Evolutionary conservation across 2,329 filamentous ascomycete genomes (phyloP), one percentile per base, ranked within the genome.

Genomic region (Fusarium armeniacum): DNA sequence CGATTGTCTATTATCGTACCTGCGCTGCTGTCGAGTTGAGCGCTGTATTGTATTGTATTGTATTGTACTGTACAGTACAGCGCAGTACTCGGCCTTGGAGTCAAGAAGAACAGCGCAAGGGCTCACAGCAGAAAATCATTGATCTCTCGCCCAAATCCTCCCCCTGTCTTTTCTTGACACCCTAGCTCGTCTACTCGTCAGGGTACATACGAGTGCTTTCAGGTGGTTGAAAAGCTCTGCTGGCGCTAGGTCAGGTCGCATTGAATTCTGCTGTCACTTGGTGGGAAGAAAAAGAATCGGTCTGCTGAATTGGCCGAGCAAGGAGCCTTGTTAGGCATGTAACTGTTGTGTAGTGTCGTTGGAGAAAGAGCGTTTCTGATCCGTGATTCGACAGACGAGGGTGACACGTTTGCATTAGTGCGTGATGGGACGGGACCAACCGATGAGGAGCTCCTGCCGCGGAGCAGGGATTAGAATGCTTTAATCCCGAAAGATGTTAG

Each of bases 331-430:
- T 41, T 52, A 52, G 35, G 24, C 24, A 52, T 52, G 49, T 52
- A 41, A 52, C 49, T 52, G 49, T 41, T 49, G 49, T 72, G 70
- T 69, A 70, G 67, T 68, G 66, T 73, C 58, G 66, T 69, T 64
- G 68, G 65, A 57, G 65, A 72, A 72, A 73, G 35, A 47, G 63
- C 51, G 33, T 59, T 62, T 70, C 62, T 62, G 59, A 65, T 33
- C 62, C 41, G 55, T 80, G 73, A 81, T 84, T 84, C 77, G 82
- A 73, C 66, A 20, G 50, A 51, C 57, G 58, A 61, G 64, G 66
- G 83, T 85, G 83, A 84, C 79, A 79, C 78, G 79, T 77, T 79
- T 83, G 82, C 82, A 84, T 78, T 77, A 77, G 76, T 78, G 76
- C 76, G 75, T 78, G 75, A 78, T 77, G 80, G 81, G 81, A 80